phyloP scores from a whole-genome alignment of 805 yeast species.

The Wickerhamiella slavikovae region DNA sequence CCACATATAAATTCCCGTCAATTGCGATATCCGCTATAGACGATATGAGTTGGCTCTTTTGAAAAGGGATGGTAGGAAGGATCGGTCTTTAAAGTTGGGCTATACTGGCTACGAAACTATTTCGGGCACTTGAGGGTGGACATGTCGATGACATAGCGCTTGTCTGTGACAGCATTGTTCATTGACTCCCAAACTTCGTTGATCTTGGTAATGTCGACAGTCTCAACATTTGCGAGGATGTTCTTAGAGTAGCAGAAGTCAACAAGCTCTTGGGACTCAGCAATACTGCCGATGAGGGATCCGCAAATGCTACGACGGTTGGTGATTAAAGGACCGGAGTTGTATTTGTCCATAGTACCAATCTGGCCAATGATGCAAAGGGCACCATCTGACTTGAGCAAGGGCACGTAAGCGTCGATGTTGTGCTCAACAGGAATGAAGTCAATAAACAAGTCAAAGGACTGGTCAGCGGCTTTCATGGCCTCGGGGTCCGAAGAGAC shows the following conservation, averaged over 20 bases:
- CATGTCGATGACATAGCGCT: slow-evolving; percentile 10
- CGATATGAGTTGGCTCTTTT: too few relatives aligned
- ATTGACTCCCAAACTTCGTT: slow-evolving; percentile 8
- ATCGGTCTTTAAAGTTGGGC: too few relatives aligned
- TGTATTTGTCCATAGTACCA: too few relatives aligned
- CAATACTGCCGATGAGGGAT: slow-evolving; percentile 43
- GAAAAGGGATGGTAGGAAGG: too few relatives aligned
- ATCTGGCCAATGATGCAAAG: slow-evolving; percentile 48
- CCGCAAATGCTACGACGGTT: slow-evolving; percentile 22
- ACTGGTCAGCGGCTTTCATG: slow-evolving; percentile 13
- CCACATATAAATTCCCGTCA: too few relatives aligned
- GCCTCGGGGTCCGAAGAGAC: slow-evolving; percentile 22
- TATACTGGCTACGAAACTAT: too few relatives aligned
- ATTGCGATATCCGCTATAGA: too few relatives aligned
- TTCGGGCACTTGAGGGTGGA: too few relatives aligned
- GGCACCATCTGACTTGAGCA: slow-evolving; percentile 36
- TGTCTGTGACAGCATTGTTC: slow-evolving; percentile 5
- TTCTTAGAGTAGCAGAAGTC: slow-evolving; percentile 37
- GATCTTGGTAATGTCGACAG: slow-evolving; percentile 24
- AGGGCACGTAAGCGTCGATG: slow-evolving; percentile 26
- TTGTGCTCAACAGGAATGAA: slow-evolving; percentile 30
- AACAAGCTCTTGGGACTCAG: slow-evolving; percentile 46
- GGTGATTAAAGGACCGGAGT: too few relatives aligned
- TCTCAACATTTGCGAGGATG: slow-evolving; percentile 43
- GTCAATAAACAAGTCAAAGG: slow-evolving; percentile 34